Percentiles rank a stretch among this genome's conserved stretches.
Evolutionary conservation across 129 eudicot genomes (phyloP).

Genomic region (Apium graveolens): DNA sequence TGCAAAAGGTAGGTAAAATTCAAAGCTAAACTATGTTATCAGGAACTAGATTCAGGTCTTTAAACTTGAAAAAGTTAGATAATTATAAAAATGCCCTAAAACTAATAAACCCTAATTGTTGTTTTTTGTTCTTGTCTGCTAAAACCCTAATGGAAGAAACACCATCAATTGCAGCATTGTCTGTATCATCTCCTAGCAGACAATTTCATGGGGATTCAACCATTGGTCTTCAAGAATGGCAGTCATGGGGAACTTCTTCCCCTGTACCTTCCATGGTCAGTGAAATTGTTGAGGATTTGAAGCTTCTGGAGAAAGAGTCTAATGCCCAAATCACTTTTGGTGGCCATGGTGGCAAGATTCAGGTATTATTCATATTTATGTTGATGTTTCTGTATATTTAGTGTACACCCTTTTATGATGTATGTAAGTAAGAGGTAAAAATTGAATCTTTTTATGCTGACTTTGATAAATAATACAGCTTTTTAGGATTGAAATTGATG

Average conservation of each 20-base stretch:
- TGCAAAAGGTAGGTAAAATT: neutral
- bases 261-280: slow-evolving; percentile 63
- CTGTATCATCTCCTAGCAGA: slow-evolving; percentile 11
- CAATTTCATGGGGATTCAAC: slow-evolving; percentile 15
- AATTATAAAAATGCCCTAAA: neutral
- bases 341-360: slow-evolving; percentile 74
- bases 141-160: slow-evolving; percentile 8
- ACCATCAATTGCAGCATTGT: neutral
- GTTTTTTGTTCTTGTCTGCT: neutral
- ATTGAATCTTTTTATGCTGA: neutral
- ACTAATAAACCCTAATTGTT: neutral
- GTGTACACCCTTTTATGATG: neutral
- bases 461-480: no score
- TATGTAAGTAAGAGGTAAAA: neutral
- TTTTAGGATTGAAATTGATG: neutral
- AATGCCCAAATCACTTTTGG: slow-evolving; percentile 66
- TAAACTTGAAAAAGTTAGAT: slow-evolving; percentile 13
- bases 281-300: slow-evolving; percentile 62
- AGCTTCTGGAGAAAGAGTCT: slow-evolving; percentile 35
- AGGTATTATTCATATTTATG: slow-evolving; percentile 26
- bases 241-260: slow-evolving; percentile 76
- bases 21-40: neutral
- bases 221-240: slow-evolving; percentile 76
- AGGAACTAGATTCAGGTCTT: neutral
- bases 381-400: neutral